Evolutionary conservation across 2,329 filamentous ascomycete species (phyloP), one percentile per base, ranked within the genome.

Genomic region (Pestalotiopsis sp.): DNA sequence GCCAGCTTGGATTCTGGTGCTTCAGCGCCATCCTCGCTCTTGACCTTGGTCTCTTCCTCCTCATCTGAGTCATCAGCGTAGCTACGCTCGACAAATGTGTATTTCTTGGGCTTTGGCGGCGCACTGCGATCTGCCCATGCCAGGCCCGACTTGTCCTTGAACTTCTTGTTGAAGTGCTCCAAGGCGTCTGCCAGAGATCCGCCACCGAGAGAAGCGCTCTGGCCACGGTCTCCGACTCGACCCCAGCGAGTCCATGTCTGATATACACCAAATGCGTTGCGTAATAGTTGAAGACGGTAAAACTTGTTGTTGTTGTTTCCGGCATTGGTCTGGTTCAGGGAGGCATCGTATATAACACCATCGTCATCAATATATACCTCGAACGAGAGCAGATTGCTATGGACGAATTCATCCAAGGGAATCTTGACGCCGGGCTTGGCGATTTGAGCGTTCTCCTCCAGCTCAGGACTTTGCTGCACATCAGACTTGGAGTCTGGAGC

Each of bases 281-380:
- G 80, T 27, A 89, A 74, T 4, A 88, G 72, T 83, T 95, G 92
- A 36, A 94, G 78, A 36, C 89, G 88, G 76, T 95, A 95, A 78
- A 95, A 95, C 73, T 96, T 96, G 79, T 96, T 95, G 79, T 92
- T 92, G 76, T 95, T 96, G 61, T 85, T 80, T 0, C 83, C 81
- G 0, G 92, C 83, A 72, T 94, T 92, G 12, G 93, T 92, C 77
- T 95, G 92, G 73, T 95, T 96, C 61, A 97, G 83, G 0, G 92
- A 90, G 0, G 92, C 93, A 76, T 97, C 94, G 78, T 89, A 95
- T 62, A 95, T 93, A 67, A 91, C 81, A 23, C 89, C 89, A 52
- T 86, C 79, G 1, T 86, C 80, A 70, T 91, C 91, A 68, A 95
- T 87, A 75, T 92, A 90, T 39, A 97, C 93, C 20, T 80, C 76